A percentile compares a stretch with the other conserved stretches of the same genome.
These are phyloP conservation scores for Erodium trifolium DNA, from an alignment of 441 rosid species.

Conservation along the genomic window DNA sequence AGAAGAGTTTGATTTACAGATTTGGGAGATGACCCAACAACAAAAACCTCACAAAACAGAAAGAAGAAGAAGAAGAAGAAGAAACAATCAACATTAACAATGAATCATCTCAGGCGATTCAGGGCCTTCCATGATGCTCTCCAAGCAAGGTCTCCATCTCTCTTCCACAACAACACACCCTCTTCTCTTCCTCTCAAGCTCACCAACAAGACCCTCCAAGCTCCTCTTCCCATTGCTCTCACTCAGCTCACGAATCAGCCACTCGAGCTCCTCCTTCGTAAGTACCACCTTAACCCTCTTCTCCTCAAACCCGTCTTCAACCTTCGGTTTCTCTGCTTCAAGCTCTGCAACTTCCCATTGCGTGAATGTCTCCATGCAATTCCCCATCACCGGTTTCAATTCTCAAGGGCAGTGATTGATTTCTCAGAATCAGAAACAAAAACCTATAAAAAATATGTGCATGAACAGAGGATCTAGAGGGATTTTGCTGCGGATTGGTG, in stretches of 20 bases:
- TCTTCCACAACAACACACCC: too few relatives aligned
- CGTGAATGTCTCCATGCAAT: conserved; percentile 39
- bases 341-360: conserved; percentile 22
- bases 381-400: conserved; percentile 39
- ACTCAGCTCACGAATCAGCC: conserved; percentile 46
- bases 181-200: conserved; percentile 40
- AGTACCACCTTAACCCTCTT: conserved; percentile 65
- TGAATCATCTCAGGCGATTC: conserved; percentile 17
- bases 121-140: conserved; percentile 50
- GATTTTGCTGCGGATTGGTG: neutral
- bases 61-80: too few relatives aligned
- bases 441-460: neutral
- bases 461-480: neutral
- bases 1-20: too few relatives aligned
- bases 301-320: conserved; percentile 14
- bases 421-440: neutral
- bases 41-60: too few relatives aligned
- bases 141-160: conserved; percentile 67
- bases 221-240: conserved; percentile 23
- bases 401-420: neutral
- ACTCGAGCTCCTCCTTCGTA: conserved; percentile 59
- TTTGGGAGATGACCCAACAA: too few relatives aligned
- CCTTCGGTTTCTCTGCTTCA: conserved; percentile 11
- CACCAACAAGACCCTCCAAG: conserved; percentile 39
- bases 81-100: too few relatives aligned